Base-by-base conservation (phyloP, 2,329 filamentous ascomycete genomes). In the Rutstroemia sp. region DNA sequence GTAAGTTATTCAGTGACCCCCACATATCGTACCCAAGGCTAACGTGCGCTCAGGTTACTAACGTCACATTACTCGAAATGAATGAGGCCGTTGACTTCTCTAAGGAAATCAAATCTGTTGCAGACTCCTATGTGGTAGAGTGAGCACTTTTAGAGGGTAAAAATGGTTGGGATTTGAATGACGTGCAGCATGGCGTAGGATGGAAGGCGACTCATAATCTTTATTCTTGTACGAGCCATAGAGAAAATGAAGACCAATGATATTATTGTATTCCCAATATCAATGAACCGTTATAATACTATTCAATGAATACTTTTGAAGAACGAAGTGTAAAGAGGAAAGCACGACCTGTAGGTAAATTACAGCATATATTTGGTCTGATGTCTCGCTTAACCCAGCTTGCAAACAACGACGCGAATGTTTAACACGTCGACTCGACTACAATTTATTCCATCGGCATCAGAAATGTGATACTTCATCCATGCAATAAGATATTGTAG, bases 41-140 rank as follows among this genome's bases (percentile, higher is more conserved):
- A 71, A 70, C 59, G 54, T 56, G 23, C 12, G 30, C 68, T 44
- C 56, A 84, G 88, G 86, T 92, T 52, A 77, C 77, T 2, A 80
- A 83, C 47, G 87, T 92, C 23, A 81, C 81, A 25, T 74, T 94
- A 64, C 67, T 92, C 56, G 88, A 90, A 62, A 82, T 88, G 76
- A 81, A 85, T 62, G 87, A 92, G 71, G 84, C 90, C 51, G 86
- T 95, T 53, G 83, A 84, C 19, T 95, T 91, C 74, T 88, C 87
- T 48, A 92, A 90, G 74, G 88, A 94, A 57, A 75, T 92, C 70
- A 89, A 85, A 73, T 90, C 84, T 19, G 76, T 83, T 55, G 86
- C 89, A 5, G 90, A 92, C 63, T 82, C 81, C 62, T 95, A 90
- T 72, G 68, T 85, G 60, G 86, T 95, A 68, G 86, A 89, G 73